Percentiles rank a stretch among this genome's conserved stretches.
Conservation (phyloP, 2,329 filamentous ascomycete genomes). For the Karstenula rhodostoma region DNA sequence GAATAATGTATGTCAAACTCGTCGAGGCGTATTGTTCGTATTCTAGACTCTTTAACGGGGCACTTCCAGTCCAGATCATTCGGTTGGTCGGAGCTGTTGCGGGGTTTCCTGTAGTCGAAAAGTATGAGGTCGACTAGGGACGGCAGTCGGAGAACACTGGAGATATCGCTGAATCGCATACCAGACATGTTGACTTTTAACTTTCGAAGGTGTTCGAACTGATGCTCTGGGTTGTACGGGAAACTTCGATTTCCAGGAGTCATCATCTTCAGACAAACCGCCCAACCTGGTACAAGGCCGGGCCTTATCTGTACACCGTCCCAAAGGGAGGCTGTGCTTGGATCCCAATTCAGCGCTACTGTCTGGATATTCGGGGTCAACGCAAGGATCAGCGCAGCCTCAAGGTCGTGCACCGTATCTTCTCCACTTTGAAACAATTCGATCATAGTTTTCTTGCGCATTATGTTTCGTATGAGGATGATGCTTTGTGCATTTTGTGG, state of each 20-base stretch:
- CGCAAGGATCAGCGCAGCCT: slow-evolving; percentile 8
- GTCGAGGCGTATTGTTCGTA: slow-evolving; percentile 4
- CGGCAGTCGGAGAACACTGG: slow-evolving; percentile 2
- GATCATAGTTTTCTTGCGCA: background rate
- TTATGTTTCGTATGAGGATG: background rate
- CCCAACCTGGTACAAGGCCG: too few relatives aligned
- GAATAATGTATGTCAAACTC: background rate
- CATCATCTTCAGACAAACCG: background rate
- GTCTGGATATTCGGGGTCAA: slow-evolving; percentile 5
- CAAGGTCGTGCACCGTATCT: background rate
- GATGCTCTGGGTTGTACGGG: background rate
- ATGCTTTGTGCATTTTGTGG: background rate
- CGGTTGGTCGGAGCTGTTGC: background rate
- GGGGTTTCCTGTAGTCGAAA: background rate
- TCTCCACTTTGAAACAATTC: background rate
- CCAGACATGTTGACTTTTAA: slow-evolving; percentile 1
- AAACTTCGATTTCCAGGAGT: background rate
- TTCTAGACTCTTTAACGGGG: background rate
- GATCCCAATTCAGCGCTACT: background rate
- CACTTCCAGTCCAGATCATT: background rate
- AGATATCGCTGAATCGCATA: background rate
- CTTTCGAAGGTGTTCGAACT: slow-evolving; percentile 6
- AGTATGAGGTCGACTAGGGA: slow-evolving; percentile 4
- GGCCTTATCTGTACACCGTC: too few relatives aligned
- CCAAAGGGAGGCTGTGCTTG: too few relatives aligned